Base-by-base conservation (phyloP, 805 yeast species). In the Cyberlindnera sargentensis region DNA sequence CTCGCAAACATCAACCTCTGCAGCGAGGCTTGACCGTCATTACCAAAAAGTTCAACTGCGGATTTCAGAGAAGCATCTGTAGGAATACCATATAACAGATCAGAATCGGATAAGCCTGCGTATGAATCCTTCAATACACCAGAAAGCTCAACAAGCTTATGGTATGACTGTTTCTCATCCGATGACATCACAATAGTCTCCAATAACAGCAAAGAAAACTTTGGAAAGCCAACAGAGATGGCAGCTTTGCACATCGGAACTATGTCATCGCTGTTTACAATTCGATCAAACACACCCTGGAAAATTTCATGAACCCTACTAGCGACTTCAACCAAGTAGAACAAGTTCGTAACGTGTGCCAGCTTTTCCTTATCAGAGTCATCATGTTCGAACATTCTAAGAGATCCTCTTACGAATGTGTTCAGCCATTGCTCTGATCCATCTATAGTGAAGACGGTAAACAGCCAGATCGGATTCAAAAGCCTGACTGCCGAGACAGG, bases 81-180 rank as follows among this genome's bases (percentile, higher is more conserved):
- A 0, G 90, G 87, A 8, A 85, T 60, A 0, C 95, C 95, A 50
- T 71, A 70, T 5, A 75, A 57, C 34, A 85, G 61, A 57, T 88
- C 95, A 3, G 68, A 64, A 44, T 83, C 88, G 40, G 74, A 78
- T 3, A 88, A 65, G 0, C 70, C 56, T 5, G 67, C 64, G 57
- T 81, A 85, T 2, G 83, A 65, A 1, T 45, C 36, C 4, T 61
- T 31, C 9, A 68, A 40, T 4, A 43, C 36, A 2, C 27, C 15
- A 3, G 50, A 38, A 6, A 38, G 35, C 29, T 31, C 34, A n/a
- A 10, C 10, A 6, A 38, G 25, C 30, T 30, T 24, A 11, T 6
- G 11, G 24, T 31, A 31, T 7, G 35, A 27, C 15, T 38, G 24
- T 5, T 7, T 36, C 7, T 41, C 41, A 8, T 26, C 39, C 3